Percentiles rank a stretch among this genome's conserved stretches.
phyloP scores from a whole-genome alignment of 495 filamentous ascomycete species.

The Talaromyces proteolyticus region DNA sequence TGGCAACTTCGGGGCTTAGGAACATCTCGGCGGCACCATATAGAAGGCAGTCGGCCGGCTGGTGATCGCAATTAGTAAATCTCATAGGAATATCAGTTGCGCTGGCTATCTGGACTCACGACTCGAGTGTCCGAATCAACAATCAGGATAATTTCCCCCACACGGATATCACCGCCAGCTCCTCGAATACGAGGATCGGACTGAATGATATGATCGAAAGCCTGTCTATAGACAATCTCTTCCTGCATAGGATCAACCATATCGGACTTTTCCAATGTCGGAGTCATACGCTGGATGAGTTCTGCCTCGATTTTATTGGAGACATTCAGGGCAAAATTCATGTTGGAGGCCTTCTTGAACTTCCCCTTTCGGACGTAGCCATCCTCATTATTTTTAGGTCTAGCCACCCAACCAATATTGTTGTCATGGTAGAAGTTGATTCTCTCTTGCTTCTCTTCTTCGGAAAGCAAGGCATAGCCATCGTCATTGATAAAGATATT shows the following conservation, averaged over 20 bases:
- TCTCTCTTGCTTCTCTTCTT: conserved; percentile 48
- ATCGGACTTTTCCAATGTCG: conserved; percentile 24
- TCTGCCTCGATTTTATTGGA: conserved; percentile 56
- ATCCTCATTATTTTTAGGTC: conserved; percentile 31
- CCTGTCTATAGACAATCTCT: conserved; percentile 40
- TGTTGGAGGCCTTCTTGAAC: conserved; percentile 71
- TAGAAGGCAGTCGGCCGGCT: conserved; percentile 37
- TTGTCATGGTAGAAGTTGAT: conserved; percentile 61
- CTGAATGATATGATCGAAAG: conserved; percentile 44
- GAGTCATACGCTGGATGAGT: conserved; percentile 29
- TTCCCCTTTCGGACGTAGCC: conserved; percentile 55
- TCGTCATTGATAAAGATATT: conserved; percentile 47
- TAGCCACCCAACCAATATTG: conserved; percentile 56
- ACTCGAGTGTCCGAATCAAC: conserved; percentile 76
- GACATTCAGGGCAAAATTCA: conserved; percentile 60
- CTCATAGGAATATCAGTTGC: no score
- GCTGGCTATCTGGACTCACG: conserved; percentile 16
- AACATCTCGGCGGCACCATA: conserved; percentile 43
- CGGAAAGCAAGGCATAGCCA: conserved; percentile 37
- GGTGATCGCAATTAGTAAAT: no score
- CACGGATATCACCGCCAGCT: conserved; percentile 73
- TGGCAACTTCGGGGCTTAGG: conserved; percentile 35
- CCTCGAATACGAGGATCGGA: conserved; percentile 60
- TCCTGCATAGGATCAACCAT: conserved; percentile 42
- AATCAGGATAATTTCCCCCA: conserved; percentile 71